A percentile compares a stretch with the other conserved stretches of the same genome.
phyloP scores from a whole-genome alignment of 495 filamentous ascomycete genomes.

The Daldinia concentrica region DNA sequence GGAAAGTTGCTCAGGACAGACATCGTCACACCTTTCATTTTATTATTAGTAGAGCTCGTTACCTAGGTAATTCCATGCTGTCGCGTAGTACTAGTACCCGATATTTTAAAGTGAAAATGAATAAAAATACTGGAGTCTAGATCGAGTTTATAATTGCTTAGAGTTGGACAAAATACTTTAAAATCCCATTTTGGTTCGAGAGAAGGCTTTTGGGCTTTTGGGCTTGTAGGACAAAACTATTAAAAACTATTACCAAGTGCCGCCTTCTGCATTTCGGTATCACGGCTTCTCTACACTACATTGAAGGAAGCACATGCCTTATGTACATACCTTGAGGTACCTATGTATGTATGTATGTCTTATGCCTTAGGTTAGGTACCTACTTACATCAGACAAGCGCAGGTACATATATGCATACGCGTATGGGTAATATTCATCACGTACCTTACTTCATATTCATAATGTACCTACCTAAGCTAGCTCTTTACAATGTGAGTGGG shows the following conservation, averaged over 20 bases:
- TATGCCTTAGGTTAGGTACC: background rate
- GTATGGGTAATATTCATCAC: background rate
- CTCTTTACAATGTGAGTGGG: background rate
- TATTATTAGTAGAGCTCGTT: constrained; percentile 21
- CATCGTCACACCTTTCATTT: constrained; percentile 27
- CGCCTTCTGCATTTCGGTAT: constrained; percentile 22
- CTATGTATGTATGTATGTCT: too few relatives aligned
- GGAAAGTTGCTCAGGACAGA: constrained; percentile 21
- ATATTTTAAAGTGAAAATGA: background rate
- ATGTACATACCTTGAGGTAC: constrained; percentile 23
- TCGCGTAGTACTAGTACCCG: constrained; percentile 38
- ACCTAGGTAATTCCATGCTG: constrained; percentile 16
- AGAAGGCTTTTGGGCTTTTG: constrained; percentile 3
- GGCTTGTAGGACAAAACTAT: constrained; percentile 12
- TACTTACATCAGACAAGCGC: constrained; percentile 3
- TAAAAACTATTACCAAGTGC: constrained; percentile 1
- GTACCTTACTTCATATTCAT: background rate
- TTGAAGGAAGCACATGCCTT: background rate
- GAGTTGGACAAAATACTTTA: constrained; percentile 8
- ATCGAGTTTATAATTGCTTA: background rate
- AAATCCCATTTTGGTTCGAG: background rate
- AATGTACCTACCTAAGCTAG: background rate
- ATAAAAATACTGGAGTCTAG: background rate
- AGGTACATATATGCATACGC: constrained; percentile 1
- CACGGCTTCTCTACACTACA: constrained; percentile 12